These are phyloP conservation scores for Dysphania ambrosioides DNA, from an alignment of 148 eudicot species.

Conservation along the genomic window DNA sequence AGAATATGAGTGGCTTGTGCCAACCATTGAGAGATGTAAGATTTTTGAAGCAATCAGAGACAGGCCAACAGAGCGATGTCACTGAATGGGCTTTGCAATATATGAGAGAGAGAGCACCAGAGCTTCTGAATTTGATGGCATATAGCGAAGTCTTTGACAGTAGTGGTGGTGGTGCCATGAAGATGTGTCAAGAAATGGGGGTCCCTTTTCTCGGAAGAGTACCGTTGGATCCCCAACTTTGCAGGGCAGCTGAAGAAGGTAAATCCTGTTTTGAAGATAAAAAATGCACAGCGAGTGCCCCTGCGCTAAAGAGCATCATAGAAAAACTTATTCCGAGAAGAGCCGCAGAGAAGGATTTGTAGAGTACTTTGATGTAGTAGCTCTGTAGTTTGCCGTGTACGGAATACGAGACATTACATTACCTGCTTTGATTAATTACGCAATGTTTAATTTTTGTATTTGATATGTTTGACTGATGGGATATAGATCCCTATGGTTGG, in stretches of 20 bases:
- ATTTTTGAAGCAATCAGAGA: slow-evolving; percentile 43
- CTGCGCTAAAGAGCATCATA: slow-evolving; percentile 57
- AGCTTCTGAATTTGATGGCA: slow-evolving; percentile 52
- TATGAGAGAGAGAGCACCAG: slow-evolving; percentile 69
- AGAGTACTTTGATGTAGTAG: background rate
- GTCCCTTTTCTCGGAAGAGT: slow-evolving; percentile 86
- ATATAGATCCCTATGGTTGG: too few species aligned
- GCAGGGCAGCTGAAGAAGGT: slow-evolving; percentile 93
- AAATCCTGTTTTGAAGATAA: slow-evolving; percentile 69
- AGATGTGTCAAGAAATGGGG: slow-evolving; percentile 77
- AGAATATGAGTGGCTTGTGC: slow-evolving; percentile 85
- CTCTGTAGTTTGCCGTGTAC: too few species aligned
- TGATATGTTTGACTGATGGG: too few species aligned
- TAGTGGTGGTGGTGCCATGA: slow-evolving; percentile 74
- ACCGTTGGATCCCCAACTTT: slow-evolving; percentile 77
- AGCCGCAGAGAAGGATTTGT: slow-evolving; percentile 25
- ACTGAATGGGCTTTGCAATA: slow-evolving; percentile 55
- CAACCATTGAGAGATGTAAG: slow-evolving; percentile 55
- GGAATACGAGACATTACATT: too few species aligned
- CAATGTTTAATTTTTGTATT: too few species aligned
- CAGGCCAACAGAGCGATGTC: slow-evolving; percentile 52
- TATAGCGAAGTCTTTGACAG: slow-evolving; percentile 76
- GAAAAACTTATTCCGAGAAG: slow-evolving; percentile 43
- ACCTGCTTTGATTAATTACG: too few species aligned
- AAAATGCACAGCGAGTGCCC: slow-evolving; percentile 55